A percentile compares a stretch with the other conserved stretches of the same genome.
phyloP scores from a whole-genome alignment of 108 stramenopile genomes.

The Cyclotella sp. region DNA sequence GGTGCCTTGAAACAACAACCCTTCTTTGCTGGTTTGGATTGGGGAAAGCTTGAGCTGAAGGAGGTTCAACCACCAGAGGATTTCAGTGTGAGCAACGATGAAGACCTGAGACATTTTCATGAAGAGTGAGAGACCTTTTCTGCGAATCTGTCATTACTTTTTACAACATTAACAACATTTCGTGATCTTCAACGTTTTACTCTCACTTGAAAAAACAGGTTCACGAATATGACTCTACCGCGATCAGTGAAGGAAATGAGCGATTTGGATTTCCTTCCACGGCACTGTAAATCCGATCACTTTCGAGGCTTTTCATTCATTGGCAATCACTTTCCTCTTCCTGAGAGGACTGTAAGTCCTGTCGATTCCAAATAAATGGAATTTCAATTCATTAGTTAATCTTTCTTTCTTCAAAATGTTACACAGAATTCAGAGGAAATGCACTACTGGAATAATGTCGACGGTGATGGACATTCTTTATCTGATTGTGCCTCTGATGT shows the following conservation, averaged over 20 bases:
- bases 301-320: conserved; percentile 93
- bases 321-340: conserved; percentile 77
- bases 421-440: conserved; percentile 60
- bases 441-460: conserved; percentile 81
- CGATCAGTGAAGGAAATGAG: conserved; percentile 83
- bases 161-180: neutral
- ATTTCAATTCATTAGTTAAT: neutral
- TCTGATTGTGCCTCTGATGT: conserved; percentile 80
- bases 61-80: conserved; percentile 78
- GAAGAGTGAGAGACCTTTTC: conserved; percentile 59
- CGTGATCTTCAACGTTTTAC: neutral
- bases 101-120: conserved; percentile 87
- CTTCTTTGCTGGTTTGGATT: conserved; percentile 92
- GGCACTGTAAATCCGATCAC: conserved; percentile 65
- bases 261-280: conserved; percentile 56
- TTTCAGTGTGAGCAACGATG: conserved; percentile 73
- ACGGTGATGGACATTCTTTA: conserved; percentile 79
- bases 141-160: neutral
- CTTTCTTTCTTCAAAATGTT: neutral
- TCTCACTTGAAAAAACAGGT: conserved; percentile 34
- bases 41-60: conserved; percentile 86
- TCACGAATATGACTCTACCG: conserved; percentile 82
- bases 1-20: conserved; percentile 87
- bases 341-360: conserved; percentile 57
- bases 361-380: neutral